phyloP scores from a whole-genome alignment of 495 filamentous ascomycete genomes.

The Trypethelium eluteriae region DNA sequence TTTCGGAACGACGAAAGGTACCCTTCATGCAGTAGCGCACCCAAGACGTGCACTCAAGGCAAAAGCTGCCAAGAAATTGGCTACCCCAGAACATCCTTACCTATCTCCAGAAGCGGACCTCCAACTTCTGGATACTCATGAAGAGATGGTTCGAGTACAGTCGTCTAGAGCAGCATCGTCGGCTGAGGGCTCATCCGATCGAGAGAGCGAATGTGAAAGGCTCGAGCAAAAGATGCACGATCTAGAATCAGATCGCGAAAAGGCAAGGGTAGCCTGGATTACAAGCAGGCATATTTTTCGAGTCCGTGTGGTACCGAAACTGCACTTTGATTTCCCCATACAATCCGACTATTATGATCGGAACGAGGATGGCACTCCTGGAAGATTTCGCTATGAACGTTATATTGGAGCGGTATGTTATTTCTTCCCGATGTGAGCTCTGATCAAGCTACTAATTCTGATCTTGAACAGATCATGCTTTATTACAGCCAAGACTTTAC shows the following conservation, averaged over 20 bases:
- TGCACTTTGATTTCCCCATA: neutral
- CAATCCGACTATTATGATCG: constrained; percentile 4
- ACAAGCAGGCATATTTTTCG: constrained; percentile 3
- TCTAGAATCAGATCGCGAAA: neutral
- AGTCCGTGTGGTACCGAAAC: constrained; percentile 1
- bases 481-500: constrained; percentile 22
- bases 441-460: neutral
- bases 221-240: neutral
- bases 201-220: neutral
- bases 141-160: neutral
- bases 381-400: constrained; percentile 2
- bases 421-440: neutral
- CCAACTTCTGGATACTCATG: constrained; percentile 2
- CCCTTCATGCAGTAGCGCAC: constrained; percentile 1
- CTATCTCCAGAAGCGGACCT: neutral
- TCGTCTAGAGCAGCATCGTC: neutral
- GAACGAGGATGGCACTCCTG: neutral
- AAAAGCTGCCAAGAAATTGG: neutral
- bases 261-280: constrained; percentile 5
- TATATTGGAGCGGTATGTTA: constrained; percentile 1
- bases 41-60: neutral
- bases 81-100: constrained; percentile 7
- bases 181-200: neutral
- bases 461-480: constrained; percentile 19
- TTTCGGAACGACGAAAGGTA: neutral